These are phyloP conservation scores for Sophora flavescens DNA, from an alignment of 306 rosid species.

Conservation along the genomic window DNA sequence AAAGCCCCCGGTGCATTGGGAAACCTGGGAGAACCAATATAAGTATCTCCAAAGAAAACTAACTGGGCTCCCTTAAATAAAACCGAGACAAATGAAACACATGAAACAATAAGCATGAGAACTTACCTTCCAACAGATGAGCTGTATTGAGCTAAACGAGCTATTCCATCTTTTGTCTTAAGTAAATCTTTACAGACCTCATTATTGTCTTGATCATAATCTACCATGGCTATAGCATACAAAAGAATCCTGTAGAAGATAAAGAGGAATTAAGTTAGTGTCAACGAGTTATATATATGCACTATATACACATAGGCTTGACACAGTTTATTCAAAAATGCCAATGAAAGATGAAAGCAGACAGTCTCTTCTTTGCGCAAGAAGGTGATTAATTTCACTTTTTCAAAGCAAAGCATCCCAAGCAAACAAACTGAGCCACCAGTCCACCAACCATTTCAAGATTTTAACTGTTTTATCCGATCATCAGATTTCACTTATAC, in stretches of 20 bases:
- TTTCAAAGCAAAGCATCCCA: neutral
- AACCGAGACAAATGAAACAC: slow-evolving; percentile 8
- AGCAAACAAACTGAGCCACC: slow-evolving; percentile 26
- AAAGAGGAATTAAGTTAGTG: slow-evolving; percentile 25
- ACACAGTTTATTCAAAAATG: slow-evolving; percentile 26
- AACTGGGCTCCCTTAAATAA: slow-evolving; percentile 31
- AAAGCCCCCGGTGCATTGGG: slow-evolving; percentile 85
- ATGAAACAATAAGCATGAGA: slow-evolving; percentile 25
- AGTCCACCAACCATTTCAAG: neutral
- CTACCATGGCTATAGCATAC: slow-evolving; percentile 86
- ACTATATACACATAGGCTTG: neutral
- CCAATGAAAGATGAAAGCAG: slow-evolving; percentile 27
- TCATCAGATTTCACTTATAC: slow-evolving; percentile 10
- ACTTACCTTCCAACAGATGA: slow-evolving; percentile 87
- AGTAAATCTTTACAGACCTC: slow-evolving; percentile 62
- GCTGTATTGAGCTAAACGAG: slow-evolving; percentile 76
- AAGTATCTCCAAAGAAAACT: neutral
- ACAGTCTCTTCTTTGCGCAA: neutral
- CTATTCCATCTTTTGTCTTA: slow-evolving; percentile 79
- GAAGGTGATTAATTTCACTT: slow-evolving; percentile 23
- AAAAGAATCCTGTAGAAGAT: slow-evolving; percentile 71
- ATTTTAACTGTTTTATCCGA: slow-evolving; percentile 2
- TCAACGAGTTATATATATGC: slow-evolving; percentile 21
- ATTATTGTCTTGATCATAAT: slow-evolving; percentile 72
- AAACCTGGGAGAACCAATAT: slow-evolving; percentile 67